Percentiles rank a stretch among this genome's conserved stretches.
Conservation (phyloP, 352 stramenopile species). For the Phytopythium cucurbitacearum region DNA sequence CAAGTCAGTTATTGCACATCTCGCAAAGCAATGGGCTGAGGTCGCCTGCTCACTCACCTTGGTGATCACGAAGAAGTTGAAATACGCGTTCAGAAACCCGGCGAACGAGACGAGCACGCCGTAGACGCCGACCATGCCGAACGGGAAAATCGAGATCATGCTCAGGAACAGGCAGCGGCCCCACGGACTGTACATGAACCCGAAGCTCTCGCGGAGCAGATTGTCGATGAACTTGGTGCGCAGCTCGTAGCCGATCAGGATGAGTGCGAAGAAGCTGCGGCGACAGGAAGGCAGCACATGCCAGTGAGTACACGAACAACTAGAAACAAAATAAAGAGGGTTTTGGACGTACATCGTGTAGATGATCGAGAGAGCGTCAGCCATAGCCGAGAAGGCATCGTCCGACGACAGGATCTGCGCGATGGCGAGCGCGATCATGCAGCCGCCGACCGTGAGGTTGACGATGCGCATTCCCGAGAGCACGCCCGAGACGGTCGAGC, state of each 20-base stretch:
- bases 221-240: constrained; percentile 65
- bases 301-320: neutral
- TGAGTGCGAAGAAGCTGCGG: constrained; percentile 73
- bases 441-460: constrained; percentile 68
- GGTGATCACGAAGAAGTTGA: constrained; percentile 89
- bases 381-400: constrained; percentile 70
- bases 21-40: neutral
- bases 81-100: constrained; percentile 85
- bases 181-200: constrained; percentile 89
- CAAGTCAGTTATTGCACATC: neutral
- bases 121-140: constrained; percentile 82
- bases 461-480: constrained; percentile 71
- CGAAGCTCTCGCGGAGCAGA: constrained; percentile 72
- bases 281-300: constrained; percentile 4
- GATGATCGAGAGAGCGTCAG: constrained; percentile 67
- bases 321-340: neutral
- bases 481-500: constrained; percentile 76
- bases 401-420: constrained; percentile 63
- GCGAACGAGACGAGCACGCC: constrained; percentile 70
- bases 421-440: constrained; percentile 73
- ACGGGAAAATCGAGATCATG: constrained; percentile 90
- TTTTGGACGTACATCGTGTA: constrained; percentile 77
- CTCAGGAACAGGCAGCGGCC: constrained; percentile 81
- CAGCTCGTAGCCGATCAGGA: constrained; percentile 83
- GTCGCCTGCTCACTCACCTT: constrained; percentile 27